Base-by-base conservation (phyloP, 805 yeast species). In the Myxozyma geophila region DNA sequence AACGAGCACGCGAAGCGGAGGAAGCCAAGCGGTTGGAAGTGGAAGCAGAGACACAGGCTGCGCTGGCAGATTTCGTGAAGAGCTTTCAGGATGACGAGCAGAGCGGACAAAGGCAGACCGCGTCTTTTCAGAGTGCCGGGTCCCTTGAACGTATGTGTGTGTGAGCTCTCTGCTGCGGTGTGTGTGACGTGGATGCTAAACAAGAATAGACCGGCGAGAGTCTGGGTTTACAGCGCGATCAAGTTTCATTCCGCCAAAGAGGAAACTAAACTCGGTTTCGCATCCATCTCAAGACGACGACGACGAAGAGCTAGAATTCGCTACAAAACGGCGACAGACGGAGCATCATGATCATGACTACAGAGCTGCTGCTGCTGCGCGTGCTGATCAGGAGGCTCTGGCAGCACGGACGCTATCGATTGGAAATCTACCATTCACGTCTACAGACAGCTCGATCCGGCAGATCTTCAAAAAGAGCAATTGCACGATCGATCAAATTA, bases 11-110 rank as follows among this genome's bases (percentile, higher is more conserved):
- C 13, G 61, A 59, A 21, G 58, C 55, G 15, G 67, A 63, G 41
- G 62, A 59, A 40, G 64, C 46, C 41, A 39, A 43, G 23, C 37
- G 59, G 17, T 19, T 35, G 23, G 35, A 46, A 50, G 62, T 59
- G 37, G 64, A 54, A 35, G 58, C 50, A 21, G 68, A 65, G 41
- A 59, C 64, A 10, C 33, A 35, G 44, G 62, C 61, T 3, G 68
- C 62, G n/a, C 58, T 59, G 19, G 66, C 63, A 17, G 64, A 59
- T n/a, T 65, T 65, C 55, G 67, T 63, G n/a, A 51, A 53, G 23
- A 59, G 65, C 13, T 63, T 65, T 40, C 53, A 56, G 21, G 62
- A 55, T n/a, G 67, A 43, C 13, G 57, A 50, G 28, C 10, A 8
- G 4, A n/a, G 33, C 15, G 51, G 23, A 28, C 9, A 47, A 2